Conservation (phyloP, 176 grass and related monocot genomes). For the Carex myosuroides region DNA sequence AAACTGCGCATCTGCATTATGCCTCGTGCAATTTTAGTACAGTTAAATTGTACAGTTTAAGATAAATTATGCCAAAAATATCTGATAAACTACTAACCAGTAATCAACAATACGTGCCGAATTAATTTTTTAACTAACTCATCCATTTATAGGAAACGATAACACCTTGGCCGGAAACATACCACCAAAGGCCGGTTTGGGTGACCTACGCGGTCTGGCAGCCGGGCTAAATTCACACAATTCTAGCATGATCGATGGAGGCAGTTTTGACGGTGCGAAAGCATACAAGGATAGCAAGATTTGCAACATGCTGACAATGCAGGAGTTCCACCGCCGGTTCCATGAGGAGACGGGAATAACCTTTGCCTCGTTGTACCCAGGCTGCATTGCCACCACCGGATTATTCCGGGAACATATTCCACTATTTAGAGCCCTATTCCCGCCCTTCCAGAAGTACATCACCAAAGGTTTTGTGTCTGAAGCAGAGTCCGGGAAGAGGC, state of each 20-base stretch:
- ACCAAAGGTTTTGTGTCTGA: slow-evolving; percentile 83
- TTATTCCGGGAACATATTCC: slow-evolving; percentile 86
- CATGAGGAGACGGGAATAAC: slow-evolving; percentile 86
- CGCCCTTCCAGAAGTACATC: slow-evolving; percentile 73
- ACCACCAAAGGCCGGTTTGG: slow-evolving; percentile 71
- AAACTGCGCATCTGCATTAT: background rate
- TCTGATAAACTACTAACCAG: background rate
- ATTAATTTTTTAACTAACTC: background rate
- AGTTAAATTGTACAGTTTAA: background rate
- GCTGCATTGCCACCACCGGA: slow-evolving; percentile 81
- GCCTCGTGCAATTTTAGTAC: background rate
- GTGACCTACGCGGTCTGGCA: slow-evolving; percentile 60
- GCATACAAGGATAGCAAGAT: slow-evolving; percentile 99
- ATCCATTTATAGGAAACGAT: slow-evolving; percentile 34
- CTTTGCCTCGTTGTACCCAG: slow-evolving; percentile 73
- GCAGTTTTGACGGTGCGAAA: slow-evolving; percentile 79
- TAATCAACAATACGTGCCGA: background rate
- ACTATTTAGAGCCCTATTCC: slow-evolving; percentile 59
- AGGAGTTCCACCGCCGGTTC: slow-evolving; percentile 81
- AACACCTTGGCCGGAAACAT: slow-evolving; percentile 90
- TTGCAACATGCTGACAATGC: slow-evolving; percentile 97
- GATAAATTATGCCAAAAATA: background rate
- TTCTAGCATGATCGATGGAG: slow-evolving; percentile 85
- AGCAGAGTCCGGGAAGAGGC: slow-evolving; percentile 68
- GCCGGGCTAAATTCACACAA: slow-evolving; percentile 27